These are phyloP conservation scores for Prosopis cineraria DNA, from an alignment of 306 rosid genomes.

Conservation along the genomic window DNA sequence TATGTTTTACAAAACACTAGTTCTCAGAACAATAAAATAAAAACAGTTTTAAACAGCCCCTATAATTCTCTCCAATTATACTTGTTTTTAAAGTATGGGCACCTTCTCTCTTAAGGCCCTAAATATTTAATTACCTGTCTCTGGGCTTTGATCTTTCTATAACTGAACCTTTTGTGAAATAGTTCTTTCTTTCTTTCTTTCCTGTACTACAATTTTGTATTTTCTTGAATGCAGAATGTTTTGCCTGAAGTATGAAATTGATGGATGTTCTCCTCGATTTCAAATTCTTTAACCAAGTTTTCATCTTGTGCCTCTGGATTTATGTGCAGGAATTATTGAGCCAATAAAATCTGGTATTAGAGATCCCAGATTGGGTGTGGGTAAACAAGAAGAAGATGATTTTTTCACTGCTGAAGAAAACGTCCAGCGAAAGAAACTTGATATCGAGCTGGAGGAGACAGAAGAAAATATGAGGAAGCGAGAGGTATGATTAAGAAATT, in stretches of 20 bases:
- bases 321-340: slow-evolving; percentile 71
- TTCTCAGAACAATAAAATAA: no score
- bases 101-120: no score
- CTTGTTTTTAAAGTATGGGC: no score
- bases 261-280: slow-evolving; percentile 8
- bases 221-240: slow-evolving; percentile 5
- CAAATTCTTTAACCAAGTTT: slow-evolving; percentile 14
- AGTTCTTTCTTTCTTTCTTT: background rate
- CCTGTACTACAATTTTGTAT: slow-evolving; percentile 13
- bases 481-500: slow-evolving; percentile 69
- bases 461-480: slow-evolving; percentile 85
- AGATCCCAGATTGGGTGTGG: slow-evolving; percentile 89
- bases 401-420: slow-evolving; percentile 98
- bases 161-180: background rate
- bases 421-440: slow-evolving; percentile 84
- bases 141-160: background rate
- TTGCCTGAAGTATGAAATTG: background rate
- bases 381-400: slow-evolving; percentile 91
- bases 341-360: slow-evolving; percentile 96
- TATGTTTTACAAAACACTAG: no score
- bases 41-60: no score
- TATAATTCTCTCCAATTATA: no score
- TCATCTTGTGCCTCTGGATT: slow-evolving; percentile 21
- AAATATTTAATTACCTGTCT: no score
- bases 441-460: slow-evolving; percentile 85